These are phyloP conservation scores for Epichloe brachyelytri DNA, from an alignment of 2,329 filamentous ascomycete genomes.

Conservation along the genomic window DNA sequence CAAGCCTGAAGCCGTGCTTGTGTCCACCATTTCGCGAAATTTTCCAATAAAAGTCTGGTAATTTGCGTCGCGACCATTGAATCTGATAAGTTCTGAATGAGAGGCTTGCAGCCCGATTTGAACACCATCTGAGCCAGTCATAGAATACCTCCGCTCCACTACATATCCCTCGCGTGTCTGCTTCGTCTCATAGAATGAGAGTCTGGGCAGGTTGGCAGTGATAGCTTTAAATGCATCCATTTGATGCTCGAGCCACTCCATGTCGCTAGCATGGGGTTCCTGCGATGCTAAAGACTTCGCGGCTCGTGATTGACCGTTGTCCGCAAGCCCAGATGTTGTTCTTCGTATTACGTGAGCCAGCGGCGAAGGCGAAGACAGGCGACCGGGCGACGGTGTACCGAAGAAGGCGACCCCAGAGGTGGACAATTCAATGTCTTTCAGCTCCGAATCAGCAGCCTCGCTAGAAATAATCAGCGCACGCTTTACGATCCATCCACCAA, in stretches of 20 bases:
- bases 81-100: slow-evolving; percentile 13
- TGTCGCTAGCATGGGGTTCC: slow-evolving; percentile 9
- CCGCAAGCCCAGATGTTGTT: slow-evolving; percentile 11
- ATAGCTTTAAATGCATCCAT: slow-evolving; percentile 17
- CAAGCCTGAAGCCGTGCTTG: slow-evolving; percentile 6
- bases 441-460: slow-evolving; percentile 11
- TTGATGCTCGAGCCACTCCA: slow-evolving; percentile 15
- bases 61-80: slow-evolving; percentile 14
- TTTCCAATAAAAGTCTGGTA: slow-evolving; percentile 12
- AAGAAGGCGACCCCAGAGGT: slow-evolving; percentile 17
- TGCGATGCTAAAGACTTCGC: not conserved
- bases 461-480: slow-evolving; percentile 16
- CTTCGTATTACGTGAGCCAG: slow-evolving; percentile 14
- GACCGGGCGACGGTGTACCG: slow-evolving; percentile 13
- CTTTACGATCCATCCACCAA: slow-evolving; percentile 18
- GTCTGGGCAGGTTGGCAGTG: slow-evolving; percentile 10
- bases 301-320: slow-evolving; percentile 1
- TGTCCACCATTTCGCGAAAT: slow-evolving; percentile 12
- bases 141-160: slow-evolving; percentile 14
- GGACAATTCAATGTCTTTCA: slow-evolving; percentile 14
- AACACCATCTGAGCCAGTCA: slow-evolving; percentile 13
- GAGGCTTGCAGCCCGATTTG: slow-evolving; percentile 12
- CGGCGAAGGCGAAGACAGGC: slow-evolving; percentile 13
- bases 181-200: slow-evolving; percentile 16
- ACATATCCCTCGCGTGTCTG: slow-evolving; percentile 12